Evolutionary conservation across 1,284 basidiomycete genomes (phyloP), one percentile per base, ranked within the genome.

Genomic region (Cutaneotrichosporon mucoides): DNA sequence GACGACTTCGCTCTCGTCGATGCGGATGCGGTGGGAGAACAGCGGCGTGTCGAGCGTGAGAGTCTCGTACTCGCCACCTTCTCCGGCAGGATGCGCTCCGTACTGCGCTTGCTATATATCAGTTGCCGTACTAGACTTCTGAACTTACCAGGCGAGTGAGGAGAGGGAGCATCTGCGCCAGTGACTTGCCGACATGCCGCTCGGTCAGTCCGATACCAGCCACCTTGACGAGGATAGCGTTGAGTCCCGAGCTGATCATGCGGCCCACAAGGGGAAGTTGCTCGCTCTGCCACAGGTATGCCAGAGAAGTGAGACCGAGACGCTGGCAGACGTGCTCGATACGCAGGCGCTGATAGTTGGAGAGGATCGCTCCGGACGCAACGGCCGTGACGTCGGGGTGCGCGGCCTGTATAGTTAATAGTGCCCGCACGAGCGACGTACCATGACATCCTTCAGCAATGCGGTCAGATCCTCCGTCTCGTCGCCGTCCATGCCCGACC

Each of bases 51-150:
- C 91, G 16, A 95, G 79, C 1, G 95, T 96, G 57, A 98, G 79
- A 0, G 90, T 92, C 76, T 99, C 96, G 75, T 98, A 99, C 80
- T 99, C 96, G 2, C 96, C 96, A 3, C 96, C 96, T 79, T 99
- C 96, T 4, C 96, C 96, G 64, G 94, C 97, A 1, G 96, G 84
- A 76, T 99, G 96, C 0, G 90, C 87, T 0, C 93, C 93, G 70
- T 95, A 99, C 47, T 85, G 78, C 5, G 79, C 70, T 73, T 94
- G 89, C 89, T 93, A 65, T 3, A 24, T 7, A 48, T 55, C 47
- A 53, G 56, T 36, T 52, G 6, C 3, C 6, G 16, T 11, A 6
- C n/a, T 8, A 15, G 24, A 1, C 24, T 24, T 4, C 10, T 8
- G 5, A 37, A 2, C 84, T 68, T 62, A 91, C 92, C 65, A 99